A percentile compares a stretch with the other conserved stretches of the same genome.
phyloP scores from a whole-genome alignment of 768 basidiomycete species.

The Agaricus blazei region DNA sequence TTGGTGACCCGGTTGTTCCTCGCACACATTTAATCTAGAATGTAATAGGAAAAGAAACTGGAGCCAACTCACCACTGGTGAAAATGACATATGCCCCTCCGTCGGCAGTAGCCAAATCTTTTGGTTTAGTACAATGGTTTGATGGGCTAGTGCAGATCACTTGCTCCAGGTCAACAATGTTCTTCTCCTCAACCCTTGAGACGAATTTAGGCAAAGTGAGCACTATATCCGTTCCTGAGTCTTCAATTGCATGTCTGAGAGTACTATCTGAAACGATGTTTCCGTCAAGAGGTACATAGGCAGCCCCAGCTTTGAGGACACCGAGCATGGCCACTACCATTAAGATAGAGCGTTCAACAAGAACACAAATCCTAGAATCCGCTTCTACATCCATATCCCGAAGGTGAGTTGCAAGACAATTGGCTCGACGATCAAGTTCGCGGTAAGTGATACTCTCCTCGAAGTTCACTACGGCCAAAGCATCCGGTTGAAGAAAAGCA shows the following conservation, averaged over 20 bases:
- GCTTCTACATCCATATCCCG: conserved; percentile 36
- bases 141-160: conserved; percentile 20
- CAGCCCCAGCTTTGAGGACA: conserved; percentile 51
- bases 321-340: conserved; percentile 52
- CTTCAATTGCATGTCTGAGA: conserved; percentile 43
- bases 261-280: conserved; percentile 52
- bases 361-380: conserved; percentile 49
- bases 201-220: conserved; percentile 38
- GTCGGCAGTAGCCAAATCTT: conserved; percentile 30
- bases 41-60: conserved; percentile 1
- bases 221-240: conserved; percentile 38
- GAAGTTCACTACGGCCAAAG: conserved; percentile 46
- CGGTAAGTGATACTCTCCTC: conserved; percentile 43
- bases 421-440: conserved; percentile 44
- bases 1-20: conserved; percentile 55
- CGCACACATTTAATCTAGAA: conserved; percentile 6
- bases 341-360: conserved; percentile 48
- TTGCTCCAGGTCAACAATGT: conserved; percentile 27
- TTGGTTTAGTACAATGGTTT: conserved; percentile 27
- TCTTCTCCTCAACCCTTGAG: conserved; percentile 27
- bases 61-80: conserved; percentile 44
- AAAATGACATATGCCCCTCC: conserved; percentile 58
- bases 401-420: conserved; percentile 40
- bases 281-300: conserved; percentile 57
- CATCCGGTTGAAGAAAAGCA: conserved; percentile 33